These are phyloP conservation scores for Craspedostauros australis DNA, from an alignment of 108 stramenopile species.

Conservation along the genomic window DNA sequence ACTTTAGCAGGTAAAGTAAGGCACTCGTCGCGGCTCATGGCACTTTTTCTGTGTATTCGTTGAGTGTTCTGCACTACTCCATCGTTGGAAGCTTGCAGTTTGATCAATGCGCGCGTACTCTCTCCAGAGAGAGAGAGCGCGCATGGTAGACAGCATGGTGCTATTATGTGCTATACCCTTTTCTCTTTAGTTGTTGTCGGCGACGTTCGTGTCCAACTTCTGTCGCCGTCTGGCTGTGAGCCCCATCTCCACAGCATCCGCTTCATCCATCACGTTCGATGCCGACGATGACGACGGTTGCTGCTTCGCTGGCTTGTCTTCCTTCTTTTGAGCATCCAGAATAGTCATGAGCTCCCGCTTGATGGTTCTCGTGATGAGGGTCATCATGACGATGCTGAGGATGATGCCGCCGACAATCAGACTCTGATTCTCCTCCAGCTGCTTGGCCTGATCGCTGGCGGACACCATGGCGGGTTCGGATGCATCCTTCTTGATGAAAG, in stretches of 20 bases:
- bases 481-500: slow-evolving; percentile 31
- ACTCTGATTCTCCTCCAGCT: slow-evolving; percentile 52
- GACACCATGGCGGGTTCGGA: slow-evolving; percentile 8
- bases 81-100: too few relatives aligned
- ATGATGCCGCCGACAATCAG: slow-evolving; percentile 59
- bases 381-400: slow-evolving; percentile 68
- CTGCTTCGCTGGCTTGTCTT: slow-evolving; percentile 42
- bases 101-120: too few relatives aligned
- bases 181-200: background rate
- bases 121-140: too few relatives aligned
- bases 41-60: too few relatives aligned
- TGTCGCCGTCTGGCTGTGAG: slow-evolving; percentile 4
- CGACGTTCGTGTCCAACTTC: slow-evolving; percentile 2
- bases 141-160: too few relatives aligned
- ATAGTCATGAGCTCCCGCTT: slow-evolving; percentile 73
- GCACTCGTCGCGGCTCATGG: too few relatives aligned
- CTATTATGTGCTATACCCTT: too few relatives aligned
- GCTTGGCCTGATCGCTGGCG: slow-evolving; percentile 28
- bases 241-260: slow-evolving; percentile 17
- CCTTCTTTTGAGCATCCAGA: slow-evolving; percentile 64
- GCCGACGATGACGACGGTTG: slow-evolving; percentile 1
- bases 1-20: too few relatives aligned
- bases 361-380: slow-evolving; percentile 54
- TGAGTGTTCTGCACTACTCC: too few relatives aligned
- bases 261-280: slow-evolving; percentile 1